Evolutionary conservation across 257 asterid genomes (phyloP).

Genomic region (Lithospermum erythrorhizon): DNA sequence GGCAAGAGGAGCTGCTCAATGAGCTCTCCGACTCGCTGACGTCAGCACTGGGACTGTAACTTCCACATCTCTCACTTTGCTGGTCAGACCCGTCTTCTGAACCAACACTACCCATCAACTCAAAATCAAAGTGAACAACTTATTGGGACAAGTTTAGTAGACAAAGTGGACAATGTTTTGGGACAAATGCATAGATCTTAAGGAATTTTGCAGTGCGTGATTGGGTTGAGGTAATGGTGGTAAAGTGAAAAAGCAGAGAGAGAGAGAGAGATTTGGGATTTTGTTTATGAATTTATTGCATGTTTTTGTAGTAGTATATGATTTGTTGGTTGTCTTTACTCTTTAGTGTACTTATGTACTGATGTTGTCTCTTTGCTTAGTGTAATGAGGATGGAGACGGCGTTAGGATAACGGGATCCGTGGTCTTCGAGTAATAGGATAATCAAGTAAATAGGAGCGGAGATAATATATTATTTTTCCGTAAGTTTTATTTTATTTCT

Average conservation of each 20-base stretch:
- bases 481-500: no score
- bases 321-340: neutral
- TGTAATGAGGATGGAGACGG: neutral
- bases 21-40: slow-evolving; percentile 84
- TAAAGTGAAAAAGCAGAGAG: slow-evolving; percentile 4
- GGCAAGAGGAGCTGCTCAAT: slow-evolving; percentile 22
- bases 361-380: no score
- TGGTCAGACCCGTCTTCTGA: slow-evolving; percentile 61
- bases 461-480: no score
- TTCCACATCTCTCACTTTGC: slow-evolving; percentile 69
- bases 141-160: neutral
- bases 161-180: neutral
- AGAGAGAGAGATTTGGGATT: neutral
- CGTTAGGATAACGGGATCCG: slow-evolving; percentile 1
- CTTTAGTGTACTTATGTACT: no score
- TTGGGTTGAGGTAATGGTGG: neutral
- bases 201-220: neutral
- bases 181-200: neutral
- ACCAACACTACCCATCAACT: slow-evolving; percentile 54
- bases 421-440: no score
- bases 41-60: slow-evolving; percentile 90
- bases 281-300: neutral
- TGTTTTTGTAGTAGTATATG: slow-evolving; percentile 3
- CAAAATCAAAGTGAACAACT: no score
- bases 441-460: no score